phyloP scores from a whole-genome alignment of 306 rosid genomes.

The Luffa acutangula region DNA sequence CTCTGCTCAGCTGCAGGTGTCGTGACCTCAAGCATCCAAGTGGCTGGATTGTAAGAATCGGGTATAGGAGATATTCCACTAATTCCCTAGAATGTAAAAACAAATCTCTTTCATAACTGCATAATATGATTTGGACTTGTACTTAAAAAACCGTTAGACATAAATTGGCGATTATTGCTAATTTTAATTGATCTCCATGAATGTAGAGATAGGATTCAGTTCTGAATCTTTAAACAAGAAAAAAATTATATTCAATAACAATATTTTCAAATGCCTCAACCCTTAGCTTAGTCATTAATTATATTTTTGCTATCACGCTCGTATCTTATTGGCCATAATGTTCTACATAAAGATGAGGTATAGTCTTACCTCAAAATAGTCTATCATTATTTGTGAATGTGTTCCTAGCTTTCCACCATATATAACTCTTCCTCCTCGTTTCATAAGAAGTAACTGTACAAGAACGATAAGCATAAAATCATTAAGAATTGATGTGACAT shows the following conservation, averaged over 20 bases:
- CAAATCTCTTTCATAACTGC: not conserved
- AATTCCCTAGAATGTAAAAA: slow-evolving; percentile 33
- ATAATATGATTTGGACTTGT: not conserved
- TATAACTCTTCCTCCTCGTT: slow-evolving; percentile 77
- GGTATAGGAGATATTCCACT: slow-evolving; percentile 47
- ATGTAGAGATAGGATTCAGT: not conserved
- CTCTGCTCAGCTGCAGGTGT: slow-evolving; percentile 61
- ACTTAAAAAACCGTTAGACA: not conserved
- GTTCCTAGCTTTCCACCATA: slow-evolving; percentile 81
- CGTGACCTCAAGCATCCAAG: slow-evolving; percentile 92
- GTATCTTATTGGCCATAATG: not conserved
- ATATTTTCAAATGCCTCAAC: not conserved
- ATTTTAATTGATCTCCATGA: not conserved
- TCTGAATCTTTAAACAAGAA: not conserved
- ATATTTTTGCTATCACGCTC: not conserved
- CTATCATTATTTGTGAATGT: slow-evolving; percentile 56
- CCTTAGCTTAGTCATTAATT: not conserved
- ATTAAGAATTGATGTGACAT: not conserved
- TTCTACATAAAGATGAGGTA: not conserved
- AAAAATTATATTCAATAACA: not conserved
- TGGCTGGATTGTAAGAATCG: slow-evolving; percentile 71
- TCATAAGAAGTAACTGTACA: slow-evolving; percentile 79
- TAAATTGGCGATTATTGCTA: not conserved
- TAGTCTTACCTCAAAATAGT: slow-evolving; percentile 66
- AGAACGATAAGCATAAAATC: not conserved